Evolutionary conservation across 148 eudicot species (phyloP), one percentile per base, ranked within the genome.

Genomic region (Hydrangea macrophylla): DNA sequence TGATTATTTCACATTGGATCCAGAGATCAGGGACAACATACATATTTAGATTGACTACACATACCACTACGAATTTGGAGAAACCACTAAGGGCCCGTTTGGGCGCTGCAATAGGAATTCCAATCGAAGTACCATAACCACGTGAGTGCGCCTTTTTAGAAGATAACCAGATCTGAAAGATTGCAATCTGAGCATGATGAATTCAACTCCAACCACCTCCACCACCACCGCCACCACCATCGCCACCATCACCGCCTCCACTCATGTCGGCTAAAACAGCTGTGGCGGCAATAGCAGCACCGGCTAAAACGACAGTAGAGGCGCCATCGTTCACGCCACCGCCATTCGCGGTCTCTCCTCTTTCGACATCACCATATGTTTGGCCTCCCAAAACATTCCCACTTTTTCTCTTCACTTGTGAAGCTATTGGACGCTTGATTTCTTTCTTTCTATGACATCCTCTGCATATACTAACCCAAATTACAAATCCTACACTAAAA

Each of bases 221-320:
- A 6, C 25, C 51, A 17, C 66, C 53, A 17, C 13, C 45, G 13
- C 45, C n/a, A n/a, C n/a, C n/a, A n/a, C 64, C 48, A 31, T 44
- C 44, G 9, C 64, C 22, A 5, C 62, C 31, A 15, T 32, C 58
- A 2, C 65, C 65, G 5, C 56, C 60, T 11, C 60, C 55, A 25
- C 69, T 50, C 13, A 24, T 23, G n/a, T n/a, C 26, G 32, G 27
- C 20, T 1, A 31, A 28, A 31, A 35, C 66, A 61, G 59, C 59
- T 31, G 73, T 36, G 8, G 73, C 58, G 28, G 65, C 65, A 22
- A 58, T 26, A 27, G 59, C 32, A 13, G 12, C 32, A 27, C 31
- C 28, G 7, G 28, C 57, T 12, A 20, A 10, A 22, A 54, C 23
- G 57, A 27, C 57, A 8, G 23, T 40, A 17, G 0, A 26, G 9